Conservation (phyloP, 78 protist genomes). For the Creolimax fragrantissima region DNA sequence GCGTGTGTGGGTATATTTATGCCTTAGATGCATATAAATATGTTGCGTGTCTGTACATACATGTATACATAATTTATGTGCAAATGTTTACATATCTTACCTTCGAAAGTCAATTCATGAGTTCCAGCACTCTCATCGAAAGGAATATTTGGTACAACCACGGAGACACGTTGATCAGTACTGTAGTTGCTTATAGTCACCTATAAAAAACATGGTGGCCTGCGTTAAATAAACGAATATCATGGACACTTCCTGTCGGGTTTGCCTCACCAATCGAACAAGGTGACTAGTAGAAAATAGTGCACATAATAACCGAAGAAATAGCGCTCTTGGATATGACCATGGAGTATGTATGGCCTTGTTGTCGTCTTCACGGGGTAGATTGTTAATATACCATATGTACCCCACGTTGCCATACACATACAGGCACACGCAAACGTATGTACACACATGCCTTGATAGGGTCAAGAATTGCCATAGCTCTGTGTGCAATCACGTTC, state of each 20-base stretch:
- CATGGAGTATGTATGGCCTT: too few relatives aligned
- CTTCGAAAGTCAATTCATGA: neutral
- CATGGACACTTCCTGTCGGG: too few relatives aligned
- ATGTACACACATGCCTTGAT: constrained; percentile 29
- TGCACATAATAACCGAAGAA: too few relatives aligned
- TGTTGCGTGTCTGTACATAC: neutral
- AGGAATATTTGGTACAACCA: neutral
- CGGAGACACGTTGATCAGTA: neutral
- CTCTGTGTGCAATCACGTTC: constrained; percentile 31
- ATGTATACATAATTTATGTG: neutral
- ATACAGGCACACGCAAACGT: too few relatives aligned
- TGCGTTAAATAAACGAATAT: too few relatives aligned
- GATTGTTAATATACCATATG: too few relatives aligned
- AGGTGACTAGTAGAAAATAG: too few relatives aligned
- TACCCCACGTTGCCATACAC: too few relatives aligned
- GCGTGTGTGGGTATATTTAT: neutral
- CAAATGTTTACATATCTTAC: neutral
- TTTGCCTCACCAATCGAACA: too few relatives aligned
- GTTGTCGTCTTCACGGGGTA: too few relatives aligned
- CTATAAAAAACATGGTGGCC: too few relatives aligned
- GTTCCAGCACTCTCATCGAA: neutral
- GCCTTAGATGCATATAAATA: neutral
- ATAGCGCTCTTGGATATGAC: too few relatives aligned
- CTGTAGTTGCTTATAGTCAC: constrained; percentile 37
- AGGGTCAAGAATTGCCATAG: constrained; percentile 24